These are phyloP conservation scores for Stereum hirsutum DNA, from an alignment of 1,284 basidiomycete species.

Conservation along the genomic window DNA sequence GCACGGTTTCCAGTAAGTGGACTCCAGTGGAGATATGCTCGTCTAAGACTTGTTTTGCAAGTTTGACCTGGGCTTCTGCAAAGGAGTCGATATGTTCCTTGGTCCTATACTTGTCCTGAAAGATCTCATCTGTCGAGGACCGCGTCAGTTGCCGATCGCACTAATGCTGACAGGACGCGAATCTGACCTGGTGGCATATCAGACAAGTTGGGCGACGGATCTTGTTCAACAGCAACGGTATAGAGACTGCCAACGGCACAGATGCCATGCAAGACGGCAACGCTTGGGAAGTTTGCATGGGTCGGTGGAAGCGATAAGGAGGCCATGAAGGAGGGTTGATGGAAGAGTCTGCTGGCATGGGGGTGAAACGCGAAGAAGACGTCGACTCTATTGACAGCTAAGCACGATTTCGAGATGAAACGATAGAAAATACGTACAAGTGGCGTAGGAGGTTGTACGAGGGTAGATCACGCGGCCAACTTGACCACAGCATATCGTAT, in stretches of 20 bases:
- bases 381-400: constrained; percentile 40
- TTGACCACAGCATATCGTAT: constrained; percentile 32
- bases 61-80: constrained; percentile 55
- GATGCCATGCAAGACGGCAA: constrained; percentile 64
- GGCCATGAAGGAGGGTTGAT: constrained; percentile 54
- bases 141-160: constrained; percentile 3
- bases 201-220: constrained; percentile 29
- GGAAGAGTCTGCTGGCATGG: constrained; percentile 56
- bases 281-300: constrained; percentile 63
- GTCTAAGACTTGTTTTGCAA: constrained; percentile 34
- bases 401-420: constrained; percentile 1
- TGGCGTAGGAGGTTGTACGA: constrained; percentile 49
- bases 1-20: constrained; percentile 43
- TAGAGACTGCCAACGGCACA: constrained; percentile 68
- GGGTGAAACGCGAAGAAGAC: constrained; percentile 68
- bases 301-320: constrained; percentile 52
- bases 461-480: constrained; percentile 59
- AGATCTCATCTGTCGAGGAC: constrained; percentile 39
- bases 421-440: constrained; percentile 33
- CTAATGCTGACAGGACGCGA: not conserved
- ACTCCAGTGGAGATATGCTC: constrained; percentile 33
- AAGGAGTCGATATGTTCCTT: constrained; percentile 43
- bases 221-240: constrained; percentile 46
- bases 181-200: constrained; percentile 34
- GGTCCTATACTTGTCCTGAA: constrained; percentile 33